Base-by-base conservation (phyloP, 2,329 filamentous ascomycete genomes). In the Fusarium concolor region DNA sequence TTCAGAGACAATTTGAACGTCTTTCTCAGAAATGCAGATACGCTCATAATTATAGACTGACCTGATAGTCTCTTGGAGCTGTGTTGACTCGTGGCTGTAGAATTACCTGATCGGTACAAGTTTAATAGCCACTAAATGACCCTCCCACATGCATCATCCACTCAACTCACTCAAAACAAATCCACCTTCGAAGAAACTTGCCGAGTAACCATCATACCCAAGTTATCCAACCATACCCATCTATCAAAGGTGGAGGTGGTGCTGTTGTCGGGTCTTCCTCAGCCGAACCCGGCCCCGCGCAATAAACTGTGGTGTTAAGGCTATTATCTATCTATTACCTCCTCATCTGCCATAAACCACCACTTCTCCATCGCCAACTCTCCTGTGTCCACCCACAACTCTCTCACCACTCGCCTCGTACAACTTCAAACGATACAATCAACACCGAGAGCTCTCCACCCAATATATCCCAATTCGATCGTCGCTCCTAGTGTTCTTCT, bases 221-320 rank as follows among this genome's bases (percentile, higher is more conserved):
- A 59, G 24, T 26, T 26, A 26, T 8, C 24, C 51, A n/a, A n/a
- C n/a, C 49, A 46, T 42, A 33, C 51, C 64, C 52, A 41, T 55
- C 65, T 55, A 42, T 52, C 60, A 54, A 41, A 29, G 14, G 38
- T 51, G 26, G 49, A 44, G 26, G 49, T 29, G 35, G 37, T 57
- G 38, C 51, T 29, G 12, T 18, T 41, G 28, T 35, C 35, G 37
- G 44, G 53, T 41, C 24, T 33, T 35, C 28, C 33, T 67, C 65
- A 71, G 63, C 68, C 70, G 51, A 61, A 64, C 66, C 68, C 53
- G 66, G 68, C 68, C 70, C 68, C 70, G 58, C 60, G 62, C 56
- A 69, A 38, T 26, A 54, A 26, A 54, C 44, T 39, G 44, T 61
- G 57, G 47, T 62, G 41, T 53, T 24, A 53, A 55, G 46, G 41